Evolutionary conservation across 1,284 basidiomycete species (phyloP).

Genomic region (Trichosporon asahii): DNA sequence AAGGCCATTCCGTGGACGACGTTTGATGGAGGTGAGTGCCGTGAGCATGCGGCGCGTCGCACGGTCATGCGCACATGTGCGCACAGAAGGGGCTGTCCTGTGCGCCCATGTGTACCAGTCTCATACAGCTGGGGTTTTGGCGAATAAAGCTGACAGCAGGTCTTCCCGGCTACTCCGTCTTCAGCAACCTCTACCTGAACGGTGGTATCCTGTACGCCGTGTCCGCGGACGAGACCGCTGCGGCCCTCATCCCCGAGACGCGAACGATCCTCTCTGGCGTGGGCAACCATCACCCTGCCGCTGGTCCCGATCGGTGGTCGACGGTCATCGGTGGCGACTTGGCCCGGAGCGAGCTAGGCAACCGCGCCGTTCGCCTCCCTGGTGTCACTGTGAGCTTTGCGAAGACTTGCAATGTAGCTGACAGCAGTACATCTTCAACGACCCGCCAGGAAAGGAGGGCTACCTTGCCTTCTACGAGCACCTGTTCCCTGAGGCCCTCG

Average conservation of each 20-base stretch:
- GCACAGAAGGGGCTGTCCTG: neutral
- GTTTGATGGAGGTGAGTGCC: constrained; percentile 37
- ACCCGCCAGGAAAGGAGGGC: constrained; percentile 35
- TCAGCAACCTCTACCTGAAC: constrained; percentile 39
- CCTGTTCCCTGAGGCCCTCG: constrained; percentile 37
- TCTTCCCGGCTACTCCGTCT: constrained; percentile 36
- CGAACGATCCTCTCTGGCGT: constrained; percentile 22
- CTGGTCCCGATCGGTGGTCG: constrained; percentile 36
- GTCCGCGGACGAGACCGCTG: constrained; percentile 13
- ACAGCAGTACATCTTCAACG: constrained; percentile 43
- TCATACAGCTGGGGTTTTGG: too few relatives aligned
- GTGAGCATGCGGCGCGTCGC: neutral
- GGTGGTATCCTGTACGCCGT: constrained; percentile 26
- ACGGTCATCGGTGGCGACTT: constrained; percentile 24
- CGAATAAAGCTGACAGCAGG: constrained; percentile 23
- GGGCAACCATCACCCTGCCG: constrained; percentile 17
- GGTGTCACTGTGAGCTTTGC: constrained; percentile 36
- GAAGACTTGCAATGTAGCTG: neutral
- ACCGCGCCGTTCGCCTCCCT: constrained; percentile 30
- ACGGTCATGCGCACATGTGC: neutral
- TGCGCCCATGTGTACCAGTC: neutral
- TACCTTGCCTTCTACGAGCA: constrained; percentile 34
- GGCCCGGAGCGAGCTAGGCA: constrained; percentile 32
- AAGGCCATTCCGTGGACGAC: constrained; percentile 25
- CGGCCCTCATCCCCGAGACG: constrained; percentile 12